Percentiles rank a stretch among this genome's conserved stretches.
These are phyloP conservation scores for Pyrenophora tritici-repentis DNA, from an alignment of 2,329 filamentous ascomycete species.

Conservation along the genomic window DNA sequence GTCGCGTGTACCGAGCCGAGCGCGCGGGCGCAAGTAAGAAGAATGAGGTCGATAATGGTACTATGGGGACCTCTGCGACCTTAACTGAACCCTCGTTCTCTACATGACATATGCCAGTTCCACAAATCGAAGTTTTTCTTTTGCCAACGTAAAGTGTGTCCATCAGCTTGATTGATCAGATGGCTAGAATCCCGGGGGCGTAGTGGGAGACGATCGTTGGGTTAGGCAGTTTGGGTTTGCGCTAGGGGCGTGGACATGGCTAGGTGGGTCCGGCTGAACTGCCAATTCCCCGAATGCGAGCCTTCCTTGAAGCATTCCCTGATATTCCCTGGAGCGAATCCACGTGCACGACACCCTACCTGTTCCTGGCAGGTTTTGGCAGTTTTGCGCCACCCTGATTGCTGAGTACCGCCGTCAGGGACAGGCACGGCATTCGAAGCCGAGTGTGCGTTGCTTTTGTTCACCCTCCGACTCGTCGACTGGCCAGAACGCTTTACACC, in stretches of 20 bases:
- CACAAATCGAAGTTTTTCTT: background rate
- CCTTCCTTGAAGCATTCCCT: too few relatives aligned
- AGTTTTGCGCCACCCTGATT: too few relatives aligned
- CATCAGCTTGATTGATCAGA: background rate
- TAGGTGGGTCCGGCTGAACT: background rate
- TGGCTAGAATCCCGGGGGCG: conserved; percentile 1
- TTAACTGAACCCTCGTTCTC: conserved; percentile 4
- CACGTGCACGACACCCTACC: too few relatives aligned
- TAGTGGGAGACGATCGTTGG: background rate
- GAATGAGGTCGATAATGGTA: background rate
- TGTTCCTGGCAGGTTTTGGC: too few relatives aligned
- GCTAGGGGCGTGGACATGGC: background rate
- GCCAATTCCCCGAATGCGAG: too few relatives aligned
- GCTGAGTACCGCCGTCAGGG: too few relatives aligned
- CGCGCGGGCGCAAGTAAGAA: background rate
- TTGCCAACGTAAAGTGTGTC: background rate
- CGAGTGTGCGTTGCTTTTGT: too few relatives aligned
- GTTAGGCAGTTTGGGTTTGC: conserved; percentile 3
- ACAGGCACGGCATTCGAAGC: too few relatives aligned
- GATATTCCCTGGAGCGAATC: too few relatives aligned
- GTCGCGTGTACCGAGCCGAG: background rate
- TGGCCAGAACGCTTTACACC: too few relatives aligned
- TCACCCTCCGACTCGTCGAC: too few relatives aligned
- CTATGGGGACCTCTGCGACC: background rate
- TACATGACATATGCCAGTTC: conserved; percentile 1